Conservation (phyloP, 2,329 filamentous ascomycete genomes). For the Ophiostoma ulmi region DNA sequence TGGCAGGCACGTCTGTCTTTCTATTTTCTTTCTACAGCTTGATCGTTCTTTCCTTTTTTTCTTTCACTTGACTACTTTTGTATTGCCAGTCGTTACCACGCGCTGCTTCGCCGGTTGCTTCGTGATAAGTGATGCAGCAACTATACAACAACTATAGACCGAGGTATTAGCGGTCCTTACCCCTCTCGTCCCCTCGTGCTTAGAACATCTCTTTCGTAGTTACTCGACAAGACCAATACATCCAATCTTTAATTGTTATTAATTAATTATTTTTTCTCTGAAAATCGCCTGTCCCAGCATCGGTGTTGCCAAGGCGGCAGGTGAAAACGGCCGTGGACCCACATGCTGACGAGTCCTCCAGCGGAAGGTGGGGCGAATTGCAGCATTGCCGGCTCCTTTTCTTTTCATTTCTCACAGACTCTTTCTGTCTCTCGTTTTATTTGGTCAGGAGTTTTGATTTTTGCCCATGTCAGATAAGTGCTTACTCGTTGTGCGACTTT, state of each 20-base stretch:
- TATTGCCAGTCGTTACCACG: background rate
- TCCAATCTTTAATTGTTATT: background rate
- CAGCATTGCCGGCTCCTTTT: background rate
- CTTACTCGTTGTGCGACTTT: background rate
- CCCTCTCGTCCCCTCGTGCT: background rate
- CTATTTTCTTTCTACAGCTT: background rate
- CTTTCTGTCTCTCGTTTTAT: background rate
- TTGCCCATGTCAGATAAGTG: background rate
- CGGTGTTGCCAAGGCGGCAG: slow-evolving; percentile 19
- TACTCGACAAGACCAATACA: background rate
- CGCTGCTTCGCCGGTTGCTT: background rate
- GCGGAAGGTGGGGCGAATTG: slow-evolving; percentile 1
- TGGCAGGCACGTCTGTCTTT: background rate
- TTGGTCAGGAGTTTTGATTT: background rate
- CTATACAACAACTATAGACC: background rate
- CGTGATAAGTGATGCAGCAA: background rate
- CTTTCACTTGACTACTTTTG: background rate
- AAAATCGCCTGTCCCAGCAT: background rate
- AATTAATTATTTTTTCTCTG: background rate
- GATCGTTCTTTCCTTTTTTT: background rate
- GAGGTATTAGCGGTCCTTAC: background rate
- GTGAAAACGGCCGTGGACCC: slow-evolving; percentile 16
- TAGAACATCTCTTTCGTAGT: too few species aligned
- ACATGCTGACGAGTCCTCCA: slow-evolving; percentile 22
- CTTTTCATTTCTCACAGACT: slow-evolving; percentile 6